Conservation (phyloP, 2,329 filamentous ascomycete genomes). For the Sclerotinia borealis region DNA sequence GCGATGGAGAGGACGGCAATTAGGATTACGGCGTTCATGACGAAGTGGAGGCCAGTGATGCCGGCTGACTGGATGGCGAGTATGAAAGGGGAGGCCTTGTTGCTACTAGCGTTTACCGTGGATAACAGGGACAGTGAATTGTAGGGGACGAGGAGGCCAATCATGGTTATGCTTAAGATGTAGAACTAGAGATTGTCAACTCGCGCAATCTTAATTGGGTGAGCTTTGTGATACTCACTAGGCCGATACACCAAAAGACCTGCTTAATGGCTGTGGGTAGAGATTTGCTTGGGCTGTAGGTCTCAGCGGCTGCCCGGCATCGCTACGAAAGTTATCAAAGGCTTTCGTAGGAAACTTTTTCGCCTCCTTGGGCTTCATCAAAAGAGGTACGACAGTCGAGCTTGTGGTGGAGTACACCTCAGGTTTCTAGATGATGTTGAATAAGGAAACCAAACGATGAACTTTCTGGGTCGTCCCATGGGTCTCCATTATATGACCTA, state of each 20-base stretch:
- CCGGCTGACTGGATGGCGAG: conserved; percentile 84
- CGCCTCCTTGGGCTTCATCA: conserved; percentile 19
- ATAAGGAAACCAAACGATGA: background rate
- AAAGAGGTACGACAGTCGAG: conserved; percentile 25
- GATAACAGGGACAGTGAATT: conserved; percentile 57
- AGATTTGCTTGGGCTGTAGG: conserved; percentile 71
- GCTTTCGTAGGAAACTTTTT: conserved; percentile 20
- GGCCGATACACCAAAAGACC: conserved; percentile 90
- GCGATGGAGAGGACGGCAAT: conserved; percentile 86
- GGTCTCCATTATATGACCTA: background rate
- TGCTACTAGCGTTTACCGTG: conserved; percentile 49
- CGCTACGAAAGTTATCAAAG: conserved; percentile 27
- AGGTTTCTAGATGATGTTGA: background rate
- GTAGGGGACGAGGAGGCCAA: conserved; percentile 78
- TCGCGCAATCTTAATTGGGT: too few relatives aligned
- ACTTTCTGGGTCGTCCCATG: background rate
- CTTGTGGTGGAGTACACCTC: conserved; percentile 20
- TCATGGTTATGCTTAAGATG: conserved; percentile 71
- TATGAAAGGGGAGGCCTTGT: conserved; percentile 82
- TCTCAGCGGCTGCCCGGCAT: conserved; percentile 59
- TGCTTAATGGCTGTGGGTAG: conserved; percentile 86
- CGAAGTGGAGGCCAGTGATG: conserved; percentile 71
- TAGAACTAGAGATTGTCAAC: conserved; percentile 60
- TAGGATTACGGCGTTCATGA: conserved; percentile 93
- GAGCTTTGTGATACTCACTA: conserved; percentile 55